phyloP scores from a whole-genome alignment of 495 filamentous ascomycete genomes.

The Penicillium taxi region DNA sequence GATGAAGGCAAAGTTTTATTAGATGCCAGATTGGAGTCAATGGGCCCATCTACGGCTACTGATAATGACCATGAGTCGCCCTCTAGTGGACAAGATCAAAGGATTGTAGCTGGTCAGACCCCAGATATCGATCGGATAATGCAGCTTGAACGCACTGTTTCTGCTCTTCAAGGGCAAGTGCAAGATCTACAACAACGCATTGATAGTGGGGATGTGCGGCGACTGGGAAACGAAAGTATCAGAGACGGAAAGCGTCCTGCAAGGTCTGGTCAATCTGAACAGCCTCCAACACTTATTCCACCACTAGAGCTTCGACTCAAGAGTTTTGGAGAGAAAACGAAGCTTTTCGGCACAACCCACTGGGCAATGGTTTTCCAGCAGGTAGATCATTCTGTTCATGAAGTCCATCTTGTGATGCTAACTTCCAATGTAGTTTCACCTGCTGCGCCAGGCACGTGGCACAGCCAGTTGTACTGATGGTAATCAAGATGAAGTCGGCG shows the following conservation, averaged over 20 bases:
- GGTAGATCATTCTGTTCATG: constrained; percentile 16
- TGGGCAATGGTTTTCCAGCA: constrained; percentile 33
- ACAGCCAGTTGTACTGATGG: constrained; percentile 5
- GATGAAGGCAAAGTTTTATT: constrained; percentile 14
- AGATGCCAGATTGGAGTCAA: constrained; percentile 5
- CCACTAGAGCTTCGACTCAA: constrained; percentile 13
- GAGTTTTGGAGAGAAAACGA: constrained; percentile 20
- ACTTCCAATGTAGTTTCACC: constrained; percentile 5
- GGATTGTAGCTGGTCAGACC: background rate
- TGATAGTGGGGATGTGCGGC: background rate
- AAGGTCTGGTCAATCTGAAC: background rate
- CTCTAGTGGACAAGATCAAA: background rate
- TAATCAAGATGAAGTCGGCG: constrained; percentile 17
- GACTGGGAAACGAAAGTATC: background rate
- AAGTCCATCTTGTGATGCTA: constrained; percentile 4
- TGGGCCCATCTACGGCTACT: no score
- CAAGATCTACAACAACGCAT: constrained; percentile 7
- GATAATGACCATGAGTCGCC: background rate
- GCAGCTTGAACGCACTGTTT: constrained; percentile 11
- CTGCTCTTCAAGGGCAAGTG: constrained; percentile 12
- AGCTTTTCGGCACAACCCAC: constrained; percentile 36
- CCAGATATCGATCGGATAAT: constrained; percentile 6
- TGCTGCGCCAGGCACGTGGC: constrained; percentile 11
- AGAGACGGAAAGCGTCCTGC: background rate
- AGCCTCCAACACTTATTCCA: constrained; percentile 10